phyloP scores from a whole-genome alignment of 257 asterid species.

The Anisodus acutangulus region DNA sequence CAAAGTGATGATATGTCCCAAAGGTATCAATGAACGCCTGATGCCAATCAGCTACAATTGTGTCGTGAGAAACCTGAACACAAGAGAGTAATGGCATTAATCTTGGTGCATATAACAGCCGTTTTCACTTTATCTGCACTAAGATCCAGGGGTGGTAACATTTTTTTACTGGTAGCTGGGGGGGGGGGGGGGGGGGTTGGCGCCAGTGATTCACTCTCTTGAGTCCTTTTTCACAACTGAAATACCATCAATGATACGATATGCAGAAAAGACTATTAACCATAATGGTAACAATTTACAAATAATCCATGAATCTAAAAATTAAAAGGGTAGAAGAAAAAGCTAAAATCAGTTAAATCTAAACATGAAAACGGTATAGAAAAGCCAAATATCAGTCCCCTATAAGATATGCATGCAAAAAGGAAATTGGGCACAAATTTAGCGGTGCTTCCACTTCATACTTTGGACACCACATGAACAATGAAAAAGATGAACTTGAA shows the following conservation, averaged over 20 bases:
- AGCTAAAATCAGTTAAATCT: background rate
- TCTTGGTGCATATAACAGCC: conserved; percentile 2
- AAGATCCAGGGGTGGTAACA: background rate
- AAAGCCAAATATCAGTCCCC: background rate
- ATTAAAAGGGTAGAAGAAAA: background rate
- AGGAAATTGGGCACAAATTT: background rate
- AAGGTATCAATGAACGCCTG: conserved; percentile 74
- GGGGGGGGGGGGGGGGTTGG: background rate
- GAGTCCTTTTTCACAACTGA: background rate
- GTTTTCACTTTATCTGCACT: conserved; percentile 21
- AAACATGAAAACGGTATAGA: background rate
- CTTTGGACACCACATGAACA: conserved; percentile 21
- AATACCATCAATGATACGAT: background rate
- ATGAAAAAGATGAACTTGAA: conserved; percentile 6
- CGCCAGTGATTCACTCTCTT: background rate
- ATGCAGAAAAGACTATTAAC: background rate
- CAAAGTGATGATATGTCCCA: conserved; percentile 83
- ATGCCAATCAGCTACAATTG: conserved; percentile 93
- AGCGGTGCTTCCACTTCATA: background rate
- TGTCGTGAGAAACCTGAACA: conserved; percentile 79
- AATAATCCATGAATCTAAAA: background rate
- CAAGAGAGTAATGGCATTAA: conserved; percentile 40
- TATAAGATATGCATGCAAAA: background rate
- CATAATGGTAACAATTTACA: background rate
- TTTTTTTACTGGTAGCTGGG: background rate